A percentile compares a stretch with the other conserved stretches of the same genome.
phyloP scores from a whole-genome alignment of 805 yeast species.

The Ogataea nonfermentans region DNA sequence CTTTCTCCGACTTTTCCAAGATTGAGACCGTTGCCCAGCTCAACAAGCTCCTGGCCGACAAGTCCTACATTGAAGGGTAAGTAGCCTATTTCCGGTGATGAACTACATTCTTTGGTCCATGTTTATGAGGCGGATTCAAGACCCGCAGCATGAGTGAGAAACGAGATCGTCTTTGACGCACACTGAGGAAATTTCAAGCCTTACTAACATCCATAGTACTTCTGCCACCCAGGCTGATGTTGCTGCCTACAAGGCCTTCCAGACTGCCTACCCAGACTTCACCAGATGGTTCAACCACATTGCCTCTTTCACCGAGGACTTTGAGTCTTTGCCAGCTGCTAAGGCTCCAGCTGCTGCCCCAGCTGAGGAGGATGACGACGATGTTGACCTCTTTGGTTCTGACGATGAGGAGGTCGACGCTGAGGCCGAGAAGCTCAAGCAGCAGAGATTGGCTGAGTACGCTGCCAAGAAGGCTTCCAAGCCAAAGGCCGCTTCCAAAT shows the following conservation, averaged over 20 bases:
- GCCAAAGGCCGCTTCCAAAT: slow-evolving; percentile 98
- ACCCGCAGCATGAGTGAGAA: slow-evolving; percentile 94
- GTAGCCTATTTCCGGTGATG: slow-evolving; percentile 37
- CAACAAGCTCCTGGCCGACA: slow-evolving; percentile 84
- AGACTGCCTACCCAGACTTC: slow-evolving; percentile 86
- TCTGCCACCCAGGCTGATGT: slow-evolving; percentile 96
- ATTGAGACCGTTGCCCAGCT: slow-evolving; percentile 70
- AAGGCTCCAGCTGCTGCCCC: slow-evolving; percentile 47
- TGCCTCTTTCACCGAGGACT: slow-evolving; percentile 87
- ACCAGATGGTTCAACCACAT: slow-evolving; percentile 99
- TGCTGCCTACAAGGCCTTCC: slow-evolving; percentile 90
- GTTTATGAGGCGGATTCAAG: slow-evolving; percentile 95
- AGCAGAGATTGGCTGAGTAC: slow-evolving; percentile 96
- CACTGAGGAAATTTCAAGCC: slow-evolving; percentile 32
- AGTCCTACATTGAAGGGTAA: slow-evolving; percentile 95
- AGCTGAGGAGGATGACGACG: slow-evolving; percentile 81
- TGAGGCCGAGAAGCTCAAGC: slow-evolving; percentile 96
- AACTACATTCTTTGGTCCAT: slow-evolving; percentile 73
- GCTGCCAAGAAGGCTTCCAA: slow-evolving; percentile 97
- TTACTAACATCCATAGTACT: slow-evolving; percentile 48
- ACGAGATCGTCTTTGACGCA: slow-evolving; percentile 35
- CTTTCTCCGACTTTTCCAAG: slow-evolving; percentile 79
- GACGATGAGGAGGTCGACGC: slow-evolving; percentile 93
- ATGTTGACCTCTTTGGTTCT: slow-evolving; percentile 92
- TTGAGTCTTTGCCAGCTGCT: slow-evolving; percentile 78